Base-by-base conservation (phyloP, 768 basidiomycete genomes). In the Neoboletus magnificus region DNA sequence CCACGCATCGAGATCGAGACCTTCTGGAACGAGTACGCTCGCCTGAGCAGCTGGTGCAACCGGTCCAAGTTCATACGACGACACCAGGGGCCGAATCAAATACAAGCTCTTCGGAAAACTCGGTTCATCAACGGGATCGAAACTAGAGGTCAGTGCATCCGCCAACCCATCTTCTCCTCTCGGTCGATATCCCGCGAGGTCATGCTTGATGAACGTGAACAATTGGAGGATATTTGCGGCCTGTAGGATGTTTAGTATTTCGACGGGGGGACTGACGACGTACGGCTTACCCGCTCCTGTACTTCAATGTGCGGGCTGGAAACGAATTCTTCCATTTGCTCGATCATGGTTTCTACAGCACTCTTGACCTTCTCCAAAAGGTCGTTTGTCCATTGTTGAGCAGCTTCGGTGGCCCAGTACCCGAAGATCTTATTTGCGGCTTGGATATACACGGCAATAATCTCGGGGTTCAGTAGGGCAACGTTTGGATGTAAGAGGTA, bases 31-130 rank as follows among this genome's bases (percentile, higher is more conserved):
- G 6, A 82, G 81, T 1, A 98, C 87, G 55, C 84, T 86, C 5
- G 79, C 82, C 74, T 98, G 96, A 4, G 96, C 96, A 52, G 76
- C 75, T 1, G 73, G 59, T 8, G 88, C 93, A 36, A 98, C 90
- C 0, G 94, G 88, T 57, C 91, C 93, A 20, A 99, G 82, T 57
- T 92, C 88, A 63, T 95, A 86, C 6, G 79, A 65, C 18, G 80
- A 76, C 64, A 91, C 90, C 9, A 99, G 74, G 0, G 93, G 92
- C 39, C 82, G 78, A 42, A 98, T 84, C 50, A 99, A 82, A 69
- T 85, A 89, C 13, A 98, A 75, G 62, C 90, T 92, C 74, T 95
- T 94, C 3, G 97, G 97, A 65, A 91, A 96, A 35, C 73, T 72
- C 16, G 83, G 81, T 35, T 60, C 64, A 3, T 46, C 52, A 25